Base-by-base conservation (phyloP, 108 stramenopile genomes). In the Bacterosira constricta region DNA sequence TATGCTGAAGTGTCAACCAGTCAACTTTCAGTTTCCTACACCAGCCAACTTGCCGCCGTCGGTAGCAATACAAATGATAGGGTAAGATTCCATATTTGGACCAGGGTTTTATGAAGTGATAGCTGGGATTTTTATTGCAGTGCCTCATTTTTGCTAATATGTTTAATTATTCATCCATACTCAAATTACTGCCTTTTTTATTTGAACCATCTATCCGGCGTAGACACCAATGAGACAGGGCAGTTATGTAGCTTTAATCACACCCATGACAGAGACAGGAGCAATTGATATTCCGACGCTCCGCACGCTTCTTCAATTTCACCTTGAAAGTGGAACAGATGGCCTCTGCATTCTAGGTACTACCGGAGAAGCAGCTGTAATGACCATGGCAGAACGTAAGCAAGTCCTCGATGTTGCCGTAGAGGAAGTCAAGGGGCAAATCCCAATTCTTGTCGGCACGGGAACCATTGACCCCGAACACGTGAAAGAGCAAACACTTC, bases 311-410 rank as follows among this genome's bases (percentile, higher is more conserved):
- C 81, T 91, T 32, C 82, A 84, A 63, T 89, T 85, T 76, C 90
- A 91, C 61, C 61, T 86, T 7, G 81, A 70, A 32, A 44, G 72
- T 37, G 86, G 85, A 52, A 91, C 90, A 15, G 87, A 86, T 68
- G 90, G 90, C 18, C 76, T 89, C 13, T 88, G 88, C 25, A 84
- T 85, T 53, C 69, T 91, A 45, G 90, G 88, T 18, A 91, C 90
- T 9, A 91, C 90, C 6, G 90, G 90, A 15, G 90, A 91, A 57
- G 87, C 88, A n/a, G 62, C 87, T 13, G 71, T 79, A 18, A 25
- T 91, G 53, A 71, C 73, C 7, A 65, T 71, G 69, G 69, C 44
- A 46, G 90, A 91, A 81, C 86, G 90, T 32, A 75, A 77, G 57
- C 47, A 20, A 37, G 78, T 91, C 11, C 55, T 91, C 31, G 65